Base-by-base conservation (phyloP, 441 rosid species). In the Aquilaria agallochum region DNA sequence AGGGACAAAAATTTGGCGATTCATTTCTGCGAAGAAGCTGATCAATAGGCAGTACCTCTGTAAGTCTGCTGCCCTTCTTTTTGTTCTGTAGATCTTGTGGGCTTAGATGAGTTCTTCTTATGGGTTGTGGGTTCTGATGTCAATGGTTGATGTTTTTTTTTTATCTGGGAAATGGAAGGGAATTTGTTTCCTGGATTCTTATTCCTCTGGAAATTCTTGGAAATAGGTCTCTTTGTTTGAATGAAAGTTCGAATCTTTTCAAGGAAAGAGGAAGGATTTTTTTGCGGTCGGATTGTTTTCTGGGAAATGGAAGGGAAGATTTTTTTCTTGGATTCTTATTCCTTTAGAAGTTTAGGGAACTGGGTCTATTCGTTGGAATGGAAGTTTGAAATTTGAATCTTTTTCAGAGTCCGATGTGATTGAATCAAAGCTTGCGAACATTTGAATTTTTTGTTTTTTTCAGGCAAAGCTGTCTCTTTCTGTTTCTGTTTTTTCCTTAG, bases 321-420 rank as follows among this genome's bases (percentile, higher is more conserved):
- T 20, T 20, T 20, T 0, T 36, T 36, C 42, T 36, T 36, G 42
- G 42, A 36, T 36, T 36, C 42, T 7, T 36, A 36, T 36, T 36
- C 42, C 42, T 36, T 7, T 5, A 36, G 42, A 36, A 36, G 1
- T 36, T 36, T 36, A 5, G 42, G 4, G 42, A 36, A 3, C 3
- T 36, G 42, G 42, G 42, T 36, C 42, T 36, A 4, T 36, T 36
- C 7, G 59, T 42, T 67, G 33, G 54, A 31, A 34, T 14, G 31
- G 42, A 36, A 45, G 62, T 52, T 60, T 36, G 15, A 71, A 73
- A 65, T 62, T 68, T 67, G 68, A 67, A 51, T 62, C 53, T 67
- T 69, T 48, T 7, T 36, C 42, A 36, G 42, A 1, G 42, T 4
- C 4, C 42, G 7, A 36, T 36, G 6, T 36, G 42, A 36, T 36